phyloP scores from a whole-genome alignment of 805 yeast species.

The Candida arabinofermentans region DNA sequence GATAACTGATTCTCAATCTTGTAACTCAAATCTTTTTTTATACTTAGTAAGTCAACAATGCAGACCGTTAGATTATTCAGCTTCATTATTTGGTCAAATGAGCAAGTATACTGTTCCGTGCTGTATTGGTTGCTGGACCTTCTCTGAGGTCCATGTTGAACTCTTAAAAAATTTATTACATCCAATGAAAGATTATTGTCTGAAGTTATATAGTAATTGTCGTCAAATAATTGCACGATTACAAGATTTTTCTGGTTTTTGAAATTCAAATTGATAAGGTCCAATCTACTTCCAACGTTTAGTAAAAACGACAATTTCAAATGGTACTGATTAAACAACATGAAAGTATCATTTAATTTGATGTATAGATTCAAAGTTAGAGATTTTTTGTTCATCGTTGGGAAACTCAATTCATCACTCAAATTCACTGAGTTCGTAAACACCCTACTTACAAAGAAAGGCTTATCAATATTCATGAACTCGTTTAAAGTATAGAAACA shows the following conservation, averaged over 20 bases:
- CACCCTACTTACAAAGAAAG: slow-evolving; percentile 36
- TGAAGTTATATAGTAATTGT: slow-evolving; percentile 29
- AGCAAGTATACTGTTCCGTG: slow-evolving; percentile 25
- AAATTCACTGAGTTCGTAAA: slow-evolving; percentile 23
- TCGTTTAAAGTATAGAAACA: slow-evolving; percentile 35
- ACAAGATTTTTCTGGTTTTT: slow-evolving; percentile 23
- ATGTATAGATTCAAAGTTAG: slow-evolving; percentile 23
- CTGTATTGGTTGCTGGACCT: not conserved
- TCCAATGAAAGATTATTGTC: slow-evolving; percentile 11
- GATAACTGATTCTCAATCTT: slow-evolving; percentile 5
- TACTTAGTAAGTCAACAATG: slow-evolving; percentile 30
- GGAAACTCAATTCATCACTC: slow-evolving; percentile 22
- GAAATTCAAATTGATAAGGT: slow-evolving; percentile 13
- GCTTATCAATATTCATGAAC: slow-evolving; percentile 18
- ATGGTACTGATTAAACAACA: slow-evolving; percentile 20
- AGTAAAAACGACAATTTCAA: slow-evolving; percentile 29
- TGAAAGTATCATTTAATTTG: slow-evolving; percentile 20
- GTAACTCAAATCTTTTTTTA: slow-evolving; percentile 12
- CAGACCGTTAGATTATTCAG: slow-evolving; percentile 35
- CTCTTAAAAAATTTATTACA: slow-evolving; percentile 7
- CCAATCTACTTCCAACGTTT: slow-evolving; percentile 30
- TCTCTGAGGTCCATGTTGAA: not conserved
- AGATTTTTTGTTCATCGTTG: slow-evolving; percentile 16
- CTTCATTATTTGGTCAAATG: slow-evolving; percentile 40
- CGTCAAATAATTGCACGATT: slow-evolving; percentile 26